Percentiles rank a stretch among this genome's conserved stretches.
Conservation (phyloP, 2,329 filamentous ascomycete species). For the Aspergillus hiratsukae region DNA sequence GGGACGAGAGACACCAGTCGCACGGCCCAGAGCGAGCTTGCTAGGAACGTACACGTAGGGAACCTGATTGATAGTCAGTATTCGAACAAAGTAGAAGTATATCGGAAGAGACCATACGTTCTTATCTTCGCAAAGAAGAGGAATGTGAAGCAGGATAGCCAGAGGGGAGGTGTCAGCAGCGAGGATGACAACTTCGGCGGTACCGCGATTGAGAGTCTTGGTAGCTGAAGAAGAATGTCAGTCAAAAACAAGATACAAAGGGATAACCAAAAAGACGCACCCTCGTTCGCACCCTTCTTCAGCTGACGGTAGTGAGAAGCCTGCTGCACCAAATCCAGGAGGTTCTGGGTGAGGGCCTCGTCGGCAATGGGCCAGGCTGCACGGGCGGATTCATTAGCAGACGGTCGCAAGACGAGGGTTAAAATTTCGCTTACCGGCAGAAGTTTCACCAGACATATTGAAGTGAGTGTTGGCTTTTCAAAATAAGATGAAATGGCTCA, state of each 20-base stretch:
- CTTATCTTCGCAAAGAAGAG: constrained; percentile 76
- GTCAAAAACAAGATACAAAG: not conserved
- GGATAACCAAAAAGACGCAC: constrained; percentile 26
- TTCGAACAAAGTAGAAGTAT: not conserved
- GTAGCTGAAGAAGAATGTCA: constrained; percentile 48
- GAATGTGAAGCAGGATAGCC: constrained; percentile 83
- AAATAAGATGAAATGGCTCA: constrained; percentile 31
- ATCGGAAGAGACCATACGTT: constrained; percentile 43
- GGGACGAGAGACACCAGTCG: constrained; percentile 80
- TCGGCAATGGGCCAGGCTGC: constrained; percentile 69
- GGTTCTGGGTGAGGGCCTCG: constrained; percentile 69
- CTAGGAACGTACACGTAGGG: constrained; percentile 67
- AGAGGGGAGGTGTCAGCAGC: constrained; percentile 84
- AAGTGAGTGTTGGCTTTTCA: constrained; percentile 13
- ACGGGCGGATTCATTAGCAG: constrained; percentile 5
- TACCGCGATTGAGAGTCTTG: constrained; percentile 87
- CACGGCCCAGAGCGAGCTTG: constrained; percentile 82
- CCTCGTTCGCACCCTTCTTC: constrained; percentile 85
- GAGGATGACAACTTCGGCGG: constrained; percentile 81
- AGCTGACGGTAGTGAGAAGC: constrained; percentile 61
- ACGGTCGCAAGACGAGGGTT: not conserved
- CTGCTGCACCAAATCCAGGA: constrained; percentile 77
- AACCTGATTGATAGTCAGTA: constrained; percentile 20
- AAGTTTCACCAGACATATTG: constrained; percentile 31
- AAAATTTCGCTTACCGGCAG: constrained; percentile 20